These are phyloP conservation scores for Fusarium vanettenii DNA, from an alignment of 2,329 filamentous ascomycete genomes.

Conservation along the genomic window DNA sequence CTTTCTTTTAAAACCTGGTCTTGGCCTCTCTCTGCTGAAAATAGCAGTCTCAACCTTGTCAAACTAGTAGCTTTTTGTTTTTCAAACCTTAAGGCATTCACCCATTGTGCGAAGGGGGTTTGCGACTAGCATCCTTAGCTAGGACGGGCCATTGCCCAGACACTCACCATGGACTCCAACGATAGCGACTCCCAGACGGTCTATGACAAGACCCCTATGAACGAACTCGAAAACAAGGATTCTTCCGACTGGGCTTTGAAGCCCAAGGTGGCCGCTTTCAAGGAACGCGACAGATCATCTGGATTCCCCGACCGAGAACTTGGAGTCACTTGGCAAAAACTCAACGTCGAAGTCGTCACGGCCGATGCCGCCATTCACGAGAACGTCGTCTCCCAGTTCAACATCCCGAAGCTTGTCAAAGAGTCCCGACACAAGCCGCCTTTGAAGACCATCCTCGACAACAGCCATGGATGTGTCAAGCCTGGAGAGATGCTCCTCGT, in stretches of 20 bases:
- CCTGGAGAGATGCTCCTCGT: constrained; percentile 80
- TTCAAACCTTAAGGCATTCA: background rate
- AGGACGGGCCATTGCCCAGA: constrained; percentile 7
- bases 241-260: constrained; percentile 59
- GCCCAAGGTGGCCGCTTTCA: constrained; percentile 57
- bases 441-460: constrained; percentile 72
- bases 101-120: background rate
- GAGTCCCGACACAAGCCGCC: constrained; percentile 67
- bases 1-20: constrained; percentile 2
- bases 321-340: constrained; percentile 73
- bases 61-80: background rate
- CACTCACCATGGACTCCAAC: constrained; percentile 44
- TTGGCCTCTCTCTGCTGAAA: background rate
- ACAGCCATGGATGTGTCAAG: constrained; percentile 75
- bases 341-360: constrained; percentile 71
- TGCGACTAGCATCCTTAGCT: constrained; percentile 16
- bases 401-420: constrained; percentile 63
- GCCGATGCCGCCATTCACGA: constrained; percentile 74
- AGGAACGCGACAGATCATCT: constrained; percentile 57
- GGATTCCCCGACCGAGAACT: constrained; percentile 62
- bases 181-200: constrained; percentile 40
- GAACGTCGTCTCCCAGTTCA: constrained; percentile 70
- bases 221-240: constrained; percentile 19
- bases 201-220: constrained; percentile 30
- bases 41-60: background rate